Conservation (phyloP, 2,329 filamentous ascomycete species). For the Pochonia chlamydosporia region DNA sequence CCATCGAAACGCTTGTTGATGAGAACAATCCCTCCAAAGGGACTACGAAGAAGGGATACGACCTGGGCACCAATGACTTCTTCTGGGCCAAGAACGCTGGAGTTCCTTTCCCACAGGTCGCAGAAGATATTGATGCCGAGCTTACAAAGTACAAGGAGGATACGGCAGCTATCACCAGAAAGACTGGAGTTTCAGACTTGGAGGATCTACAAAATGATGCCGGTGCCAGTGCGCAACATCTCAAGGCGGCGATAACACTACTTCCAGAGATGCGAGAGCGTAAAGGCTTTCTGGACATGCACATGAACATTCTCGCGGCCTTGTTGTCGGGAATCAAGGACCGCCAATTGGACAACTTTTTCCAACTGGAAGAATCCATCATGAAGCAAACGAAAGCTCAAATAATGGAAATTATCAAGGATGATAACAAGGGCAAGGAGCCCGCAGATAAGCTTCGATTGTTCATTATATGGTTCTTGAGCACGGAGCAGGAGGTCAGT, state of each 20-base stretch:
- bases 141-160: conserved; percentile 94
- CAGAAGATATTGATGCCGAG: conserved; percentile 92
- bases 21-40: conserved; percentile 70
- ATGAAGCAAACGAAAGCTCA: conserved; percentile 87
- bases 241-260: conserved; percentile 91
- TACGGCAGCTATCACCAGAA: conserved; percentile 87
- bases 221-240: conserved; percentile 81
- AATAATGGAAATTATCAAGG: conserved; percentile 79
- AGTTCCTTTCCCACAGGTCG: conserved; percentile 88
- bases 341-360: conserved; percentile 91
- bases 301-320: conserved; percentile 95
- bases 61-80: conserved; percentile 84
- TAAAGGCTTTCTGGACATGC: conserved; percentile 92
- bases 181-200: conserved; percentile 86
- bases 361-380: conserved; percentile 89
- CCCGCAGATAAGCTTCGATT: conserved; percentile 84
- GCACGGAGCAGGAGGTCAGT: conserved; percentile 82
- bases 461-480: conserved; percentile 96
- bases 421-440: conserved; percentile 73
- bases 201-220: conserved; percentile 91
- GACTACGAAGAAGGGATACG: conserved; percentile 81
- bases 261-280: conserved; percentile 88
- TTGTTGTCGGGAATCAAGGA: conserved; percentile 78
- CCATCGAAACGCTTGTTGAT: conserved; percentile 77
- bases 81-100: conserved; percentile 95